A percentile compares a stretch with the other conserved stretches of the same genome.
Conservation (phyloP, 164 flowering plant genomes). For the Cinnamomum micranthum region DNA sequence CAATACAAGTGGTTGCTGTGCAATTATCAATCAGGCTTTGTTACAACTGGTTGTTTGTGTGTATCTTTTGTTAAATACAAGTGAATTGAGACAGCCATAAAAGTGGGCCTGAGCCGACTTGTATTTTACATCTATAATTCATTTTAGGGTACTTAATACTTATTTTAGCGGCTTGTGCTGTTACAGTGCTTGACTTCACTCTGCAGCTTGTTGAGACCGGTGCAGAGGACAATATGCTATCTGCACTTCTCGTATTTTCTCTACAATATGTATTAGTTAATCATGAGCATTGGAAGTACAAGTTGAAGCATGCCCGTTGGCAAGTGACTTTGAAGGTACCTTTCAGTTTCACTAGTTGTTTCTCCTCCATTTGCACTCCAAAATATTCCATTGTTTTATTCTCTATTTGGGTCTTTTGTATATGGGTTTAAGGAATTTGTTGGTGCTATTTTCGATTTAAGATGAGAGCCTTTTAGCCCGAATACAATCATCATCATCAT, state of each 20-base stretch:
- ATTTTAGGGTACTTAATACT: not conserved
- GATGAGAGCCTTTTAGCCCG: no score
- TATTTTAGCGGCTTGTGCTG: conserved; percentile 4
- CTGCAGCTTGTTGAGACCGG: conserved; percentile 70
- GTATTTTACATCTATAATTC: not conserved
- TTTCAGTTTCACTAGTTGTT: not conserved
- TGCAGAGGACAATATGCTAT: conserved; percentile 50
- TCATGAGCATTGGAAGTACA: conserved; percentile 91
- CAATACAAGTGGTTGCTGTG: not conserved
- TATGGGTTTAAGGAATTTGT: no score
- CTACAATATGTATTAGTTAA: conserved; percentile 84
- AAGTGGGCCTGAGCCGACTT: not conserved
- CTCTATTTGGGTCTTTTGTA: no score
- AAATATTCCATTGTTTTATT: no score
- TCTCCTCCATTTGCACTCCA: not conserved
- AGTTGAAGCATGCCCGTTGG: conserved; percentile 74
- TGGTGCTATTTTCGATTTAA: no score
- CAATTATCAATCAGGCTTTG: not conserved
- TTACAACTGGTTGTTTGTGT: no score
- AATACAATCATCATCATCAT: no score
- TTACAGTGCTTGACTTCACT: conserved; percentile 85
- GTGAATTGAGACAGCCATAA: no score
- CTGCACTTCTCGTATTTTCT: conserved; percentile 60
- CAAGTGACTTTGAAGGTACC: conserved; percentile 34
- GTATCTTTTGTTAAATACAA: no score